These are phyloP conservation scores for Citrullus colocynthis DNA, from an alignment of 306 rosid species.

Conservation along the genomic window DNA sequence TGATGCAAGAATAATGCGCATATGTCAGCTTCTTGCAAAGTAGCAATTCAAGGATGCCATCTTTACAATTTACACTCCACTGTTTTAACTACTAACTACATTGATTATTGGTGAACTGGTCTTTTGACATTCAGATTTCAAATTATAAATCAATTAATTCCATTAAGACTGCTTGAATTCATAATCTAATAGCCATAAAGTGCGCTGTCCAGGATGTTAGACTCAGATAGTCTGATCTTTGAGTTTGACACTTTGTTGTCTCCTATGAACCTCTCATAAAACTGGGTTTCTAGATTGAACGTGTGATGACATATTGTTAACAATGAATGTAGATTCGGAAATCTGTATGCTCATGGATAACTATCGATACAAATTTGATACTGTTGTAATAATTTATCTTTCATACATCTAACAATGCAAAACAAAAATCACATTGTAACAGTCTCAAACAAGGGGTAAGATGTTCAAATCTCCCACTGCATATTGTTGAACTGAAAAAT, in stretches of 20 bases:
- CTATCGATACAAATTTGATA: no score
- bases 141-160: neutral
- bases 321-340: no score
- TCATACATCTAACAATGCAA: no score
- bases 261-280: neutral
- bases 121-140: neutral
- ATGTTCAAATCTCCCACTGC: no score
- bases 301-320: neutral
- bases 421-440: no score
- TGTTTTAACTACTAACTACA: neutral
- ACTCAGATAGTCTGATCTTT: neutral
- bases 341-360: no score
- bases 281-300: neutral
- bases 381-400: no score
- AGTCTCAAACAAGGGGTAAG: no score
- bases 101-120: neutral
- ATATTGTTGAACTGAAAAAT: no score
- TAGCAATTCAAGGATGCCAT: neutral
- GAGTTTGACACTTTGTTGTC: neutral
- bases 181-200: neutral
- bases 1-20: neutral
- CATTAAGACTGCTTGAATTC: neutral
- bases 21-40: neutral
- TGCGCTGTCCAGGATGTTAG: neutral
- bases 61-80: neutral